phyloP scores from a whole-genome alignment of 164 flowering plant species.

The Vitis rotundifolia region DNA sequence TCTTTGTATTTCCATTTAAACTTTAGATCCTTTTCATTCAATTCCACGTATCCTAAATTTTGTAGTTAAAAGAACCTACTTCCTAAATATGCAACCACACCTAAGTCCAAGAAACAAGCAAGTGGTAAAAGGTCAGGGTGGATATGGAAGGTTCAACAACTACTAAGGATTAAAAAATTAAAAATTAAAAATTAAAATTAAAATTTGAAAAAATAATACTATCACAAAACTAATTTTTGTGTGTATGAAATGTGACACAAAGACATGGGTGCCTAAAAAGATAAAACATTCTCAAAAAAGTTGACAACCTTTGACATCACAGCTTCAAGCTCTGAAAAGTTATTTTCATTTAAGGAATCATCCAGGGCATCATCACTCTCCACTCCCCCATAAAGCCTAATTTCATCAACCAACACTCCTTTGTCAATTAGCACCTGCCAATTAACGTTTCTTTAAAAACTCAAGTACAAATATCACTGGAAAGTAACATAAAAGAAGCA shows the following conservation, averaged over 20 bases:
- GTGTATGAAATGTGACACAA: neutral
- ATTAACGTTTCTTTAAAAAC: slow-evolving; percentile 2
- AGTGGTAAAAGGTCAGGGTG: too few relatives aligned
- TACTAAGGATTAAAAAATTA: neutral
- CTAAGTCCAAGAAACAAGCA: too few relatives aligned
- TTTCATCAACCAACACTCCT: slow-evolving; percentile 73
- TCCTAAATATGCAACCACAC: too few relatives aligned
- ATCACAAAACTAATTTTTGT: too few relatives aligned
- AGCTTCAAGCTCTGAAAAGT: slow-evolving; percentile 76
- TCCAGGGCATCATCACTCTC: slow-evolving; percentile 55
- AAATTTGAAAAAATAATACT: too few relatives aligned
- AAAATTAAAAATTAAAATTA: too few relatives aligned
- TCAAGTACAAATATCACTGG: neutral
- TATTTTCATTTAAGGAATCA: slow-evolving; percentile 43
- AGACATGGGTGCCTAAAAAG: neutral
- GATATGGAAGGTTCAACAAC: neutral
- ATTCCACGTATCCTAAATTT: too few relatives aligned
- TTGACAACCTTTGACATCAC: slow-evolving; percentile 70
- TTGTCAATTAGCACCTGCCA: slow-evolving; percentile 65
- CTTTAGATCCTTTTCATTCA: too few relatives aligned
- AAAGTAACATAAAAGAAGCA: neutral
- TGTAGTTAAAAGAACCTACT: too few relatives aligned
- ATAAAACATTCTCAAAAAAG: neutral
- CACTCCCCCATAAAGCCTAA: slow-evolving; percentile 72
- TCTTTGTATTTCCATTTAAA: too few relatives aligned